Base-by-base conservation (phyloP, 371 early-diverging fungal species). In the Batrachochytrium dendrobatidis region DNA sequence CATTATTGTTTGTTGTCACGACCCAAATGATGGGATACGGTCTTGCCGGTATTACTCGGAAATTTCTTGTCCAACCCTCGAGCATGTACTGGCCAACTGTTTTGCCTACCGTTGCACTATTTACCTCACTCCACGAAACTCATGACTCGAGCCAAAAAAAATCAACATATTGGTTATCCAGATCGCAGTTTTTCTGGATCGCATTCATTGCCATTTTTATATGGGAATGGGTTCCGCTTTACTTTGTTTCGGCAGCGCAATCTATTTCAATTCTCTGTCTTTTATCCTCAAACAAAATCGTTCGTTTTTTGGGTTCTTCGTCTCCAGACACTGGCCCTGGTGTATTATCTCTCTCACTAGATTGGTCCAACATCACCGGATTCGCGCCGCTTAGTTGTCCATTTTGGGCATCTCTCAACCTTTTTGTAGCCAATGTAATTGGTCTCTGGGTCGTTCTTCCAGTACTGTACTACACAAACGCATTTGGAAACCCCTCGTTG, bases 21-120 rank as follows among this genome's bases (percentile, higher is more conserved):
- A 85, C 88, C 33, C 87, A 90, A 69, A 64, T 87, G 52, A 67
- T 88, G n/a, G n/a, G n/a, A n/a, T n/a, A n/a, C n/a, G n/a, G n/a
- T 61, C 75, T 92, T 61, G 88, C 92, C 6, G 93, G 93, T 39
- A 64, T 86, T 1, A 72, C 82, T 33, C 83, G 91, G 45, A 75
- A 78, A 34, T 88, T 75, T 65, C 74, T 94, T 20, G 88, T 94
- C n/a, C 77, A 83, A 35, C 92, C 92, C 17, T 72, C 87, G 1
- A 72, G 82, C 7, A 92, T 94, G 92, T 74, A 90, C 45, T 94
- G 92, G 92, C 92, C 92, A 12, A 53, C 71, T 2, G 82, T 76
- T 45, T 68, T 92, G 54, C n/a, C n/a, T n/a, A n/a, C n/a, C n/a
- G n/a, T n/a, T n/a, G n/a, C n/a, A n/a, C n/a, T n/a, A n/a, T n/a